A percentile compares a stretch with the other conserved stretches of the same genome.
Conservation (phyloP, 2,329 filamentous ascomycete species). For the Stachybotrys echinatus region DNA sequence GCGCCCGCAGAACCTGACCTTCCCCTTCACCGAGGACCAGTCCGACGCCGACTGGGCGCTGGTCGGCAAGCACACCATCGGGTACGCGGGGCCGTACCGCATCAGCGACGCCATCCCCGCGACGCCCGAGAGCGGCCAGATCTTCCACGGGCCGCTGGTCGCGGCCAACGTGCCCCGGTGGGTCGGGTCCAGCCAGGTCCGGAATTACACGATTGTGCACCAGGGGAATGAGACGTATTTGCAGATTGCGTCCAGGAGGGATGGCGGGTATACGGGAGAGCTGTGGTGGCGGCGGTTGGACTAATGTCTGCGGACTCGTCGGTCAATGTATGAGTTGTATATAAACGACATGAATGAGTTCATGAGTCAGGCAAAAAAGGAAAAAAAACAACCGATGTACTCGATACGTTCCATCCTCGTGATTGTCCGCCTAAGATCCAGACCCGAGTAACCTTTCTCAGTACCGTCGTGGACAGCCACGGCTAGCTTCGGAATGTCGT, state of each 20-base stretch:
- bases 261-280: constrained; percentile 1
- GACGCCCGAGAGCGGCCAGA: neutral
- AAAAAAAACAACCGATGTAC: too few relatives aligned
- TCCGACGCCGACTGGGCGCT: neutral
- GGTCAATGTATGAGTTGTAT: too few relatives aligned
- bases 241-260: neutral
- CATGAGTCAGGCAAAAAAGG: too few relatives aligned
- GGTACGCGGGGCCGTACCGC: neutral
- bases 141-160: constrained; percentile 1
- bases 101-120: constrained; percentile 1
- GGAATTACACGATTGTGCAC: neutral
- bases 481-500: too few relatives aligned
- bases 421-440: too few relatives aligned
- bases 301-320: too few relatives aligned
- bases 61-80: neutral
- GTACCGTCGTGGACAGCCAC: too few relatives aligned
- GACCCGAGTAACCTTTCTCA: too few relatives aligned
- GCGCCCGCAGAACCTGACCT: neutral
- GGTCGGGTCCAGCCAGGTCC: neutral
- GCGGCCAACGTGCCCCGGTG: neutral
- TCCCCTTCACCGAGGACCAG: constrained; percentile 1
- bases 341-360: too few relatives aligned
- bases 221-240: neutral
- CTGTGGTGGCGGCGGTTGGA: neutral
- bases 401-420: too few relatives aligned